A percentile compares a stretch with the other conserved stretches of the same genome.
Conservation (phyloP, 768 basidiomycete species). For the Phanerochaete carnosa region DNA sequence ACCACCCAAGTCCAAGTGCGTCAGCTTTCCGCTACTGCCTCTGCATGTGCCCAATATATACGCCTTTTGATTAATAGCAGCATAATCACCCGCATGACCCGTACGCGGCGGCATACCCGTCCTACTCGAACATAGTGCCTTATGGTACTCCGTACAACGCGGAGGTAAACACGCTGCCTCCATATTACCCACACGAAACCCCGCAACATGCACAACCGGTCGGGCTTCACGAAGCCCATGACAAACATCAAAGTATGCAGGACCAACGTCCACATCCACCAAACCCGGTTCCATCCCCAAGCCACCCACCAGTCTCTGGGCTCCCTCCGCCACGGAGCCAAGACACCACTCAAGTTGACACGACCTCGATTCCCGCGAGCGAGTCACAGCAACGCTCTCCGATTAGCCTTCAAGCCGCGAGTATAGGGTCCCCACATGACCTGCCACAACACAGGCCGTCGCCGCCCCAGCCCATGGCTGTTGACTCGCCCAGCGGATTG, state of each 20-base stretch:
- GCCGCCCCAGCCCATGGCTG: not conserved
- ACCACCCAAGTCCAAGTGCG: conserved; percentile 13
- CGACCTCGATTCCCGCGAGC: not conserved
- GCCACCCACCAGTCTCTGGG: not conserved
- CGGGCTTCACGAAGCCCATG: not conserved
- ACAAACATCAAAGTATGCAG: not conserved
- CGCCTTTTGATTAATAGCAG: not conserved
- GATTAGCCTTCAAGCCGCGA: not conserved
- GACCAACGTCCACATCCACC: not conserved
- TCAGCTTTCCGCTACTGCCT: not conserved
- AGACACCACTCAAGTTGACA: not conserved
- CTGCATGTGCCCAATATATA: not conserved
- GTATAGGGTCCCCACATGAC: not conserved
- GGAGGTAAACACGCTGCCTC: not conserved
- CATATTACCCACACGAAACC: conserved; percentile 3
- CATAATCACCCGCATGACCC: conserved; percentile 3
- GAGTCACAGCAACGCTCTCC: not conserved
- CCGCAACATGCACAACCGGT: not conserved
- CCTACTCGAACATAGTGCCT: not conserved
- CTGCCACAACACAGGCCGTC: not conserved
- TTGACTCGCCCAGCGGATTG: not conserved
- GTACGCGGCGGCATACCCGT: conserved; percentile 4
- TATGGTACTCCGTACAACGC: conserved; percentile 3
- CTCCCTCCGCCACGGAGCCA: not conserved
- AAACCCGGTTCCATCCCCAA: not conserved